Base-by-base conservation (phyloP, 768 basidiomycete genomes). In the Pleurotus salmoneostramineus region DNA sequence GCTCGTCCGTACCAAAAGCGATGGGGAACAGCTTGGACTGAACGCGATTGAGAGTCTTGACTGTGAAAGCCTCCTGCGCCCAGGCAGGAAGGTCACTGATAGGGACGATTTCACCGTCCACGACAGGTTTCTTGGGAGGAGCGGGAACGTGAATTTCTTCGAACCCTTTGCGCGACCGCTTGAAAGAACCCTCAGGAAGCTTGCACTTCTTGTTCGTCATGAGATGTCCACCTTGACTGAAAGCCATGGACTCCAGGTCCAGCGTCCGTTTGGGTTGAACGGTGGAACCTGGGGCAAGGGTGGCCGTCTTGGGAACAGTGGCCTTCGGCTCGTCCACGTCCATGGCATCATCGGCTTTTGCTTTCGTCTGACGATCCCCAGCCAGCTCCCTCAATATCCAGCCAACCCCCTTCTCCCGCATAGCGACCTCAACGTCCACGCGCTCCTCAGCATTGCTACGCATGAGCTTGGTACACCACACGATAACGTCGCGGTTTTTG, bases 121-220 rank as follows among this genome's bases (percentile, higher is more conserved):
- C 74, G 3, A 80, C 74, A 0, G 82, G 78, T 61, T 89, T 85
- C 59, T 86, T 81, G 75, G 95, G 95, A 7, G 95, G 95, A 0
- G 92, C 89, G 3, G 95, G 95, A 0, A 99, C 92, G 61, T 98
- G 95, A 34, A 99, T 95, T 71, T 99, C 97, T 69, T 98, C 97
- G 69, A 91, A 98, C 1, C 97, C 95, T 71, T 99, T 99, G 73
- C 89, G 88, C 14, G 91, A 83, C 47, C 96, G 89, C 74, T 98
- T 98, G 82, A 98, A 95, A 12, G 95, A 97, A 3, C 97, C 97
- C 42, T 97, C 94, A 0, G 97, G 97, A 3, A 98, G 85, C 69
- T 95, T 97, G 75, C 90, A 92, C 75, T 98, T 98, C 74, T 98
- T 98, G 77, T 98, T 98, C 12, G 93, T 93, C 96, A 98, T 99